Evolutionary conservation across 2,329 filamentous ascomycete species (phyloP), one percentile per base, ranked within the genome.

Genomic region (Colletotrichum tamarilloi): DNA sequence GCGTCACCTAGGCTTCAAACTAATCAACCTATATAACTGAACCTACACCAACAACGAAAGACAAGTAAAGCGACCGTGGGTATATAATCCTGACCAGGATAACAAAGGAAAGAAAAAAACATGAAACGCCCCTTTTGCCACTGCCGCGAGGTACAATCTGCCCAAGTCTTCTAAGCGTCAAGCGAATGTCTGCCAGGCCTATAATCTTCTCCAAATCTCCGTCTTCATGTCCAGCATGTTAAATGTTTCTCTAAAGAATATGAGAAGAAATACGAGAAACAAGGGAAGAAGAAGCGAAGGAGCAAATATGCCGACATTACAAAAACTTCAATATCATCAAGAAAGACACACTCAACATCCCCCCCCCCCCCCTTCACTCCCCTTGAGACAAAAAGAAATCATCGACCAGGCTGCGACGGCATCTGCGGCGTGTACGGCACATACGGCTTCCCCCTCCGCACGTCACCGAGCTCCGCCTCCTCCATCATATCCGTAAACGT

Each of bases 401-500:
- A 64, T 19, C 38, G 49, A n/a, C 19, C 64, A 28, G 8, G n/a
- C 46, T 56, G 49, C 3, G 62, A 57, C 8, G 30, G 57, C 46
- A 62, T 56, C 28, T 62, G 60, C 42, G 71, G 71, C 22, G 71
- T 73, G 22, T 60, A 56, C 35, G 85, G 85, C 52, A 87, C 83
- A 73, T 83, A 88, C 4, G 82, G 80, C 76, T 82, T 80, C 6
- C 84, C 86, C 72, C 79, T 80, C 68, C 79, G 83, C 58, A 87
- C 82, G 11, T 80, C 79, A 19, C 84, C 83, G 26, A 87, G 79
- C 24, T 84, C 82, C 2, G 85, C 86, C 73, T 84, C 81, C 67
- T 87, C 83, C 85, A 90, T 87, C 78, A 90, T 83, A 75, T 86
- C 85, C n/a, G 86, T 85, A 74, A 90, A 89, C 0, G 86, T 88